Conservation (phyloP, 495 filamentous ascomycete species). For the Neurospora sublineolata region DNA sequence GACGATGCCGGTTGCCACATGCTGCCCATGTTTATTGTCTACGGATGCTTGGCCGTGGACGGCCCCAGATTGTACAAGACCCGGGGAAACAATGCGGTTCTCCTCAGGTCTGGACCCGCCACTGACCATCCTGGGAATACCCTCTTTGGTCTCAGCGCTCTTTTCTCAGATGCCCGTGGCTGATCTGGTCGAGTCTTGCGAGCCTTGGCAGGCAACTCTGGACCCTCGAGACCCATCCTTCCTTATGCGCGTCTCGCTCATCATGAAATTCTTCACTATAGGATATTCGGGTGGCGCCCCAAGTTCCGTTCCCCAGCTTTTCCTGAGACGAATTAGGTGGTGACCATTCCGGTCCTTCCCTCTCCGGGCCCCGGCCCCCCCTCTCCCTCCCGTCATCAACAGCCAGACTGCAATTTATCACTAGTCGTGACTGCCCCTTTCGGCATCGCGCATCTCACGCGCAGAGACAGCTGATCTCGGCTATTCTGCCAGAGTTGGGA, state of each 20-base stretch:
- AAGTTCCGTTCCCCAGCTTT: not conserved
- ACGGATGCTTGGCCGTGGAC: not conserved
- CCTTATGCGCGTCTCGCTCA: not conserved
- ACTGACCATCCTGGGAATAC: not conserved
- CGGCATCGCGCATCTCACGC: not conserved
- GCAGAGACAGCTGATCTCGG: not conserved
- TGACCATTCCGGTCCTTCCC: not conserved
- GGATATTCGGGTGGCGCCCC: not conserved
- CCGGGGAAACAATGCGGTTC: not conserved
- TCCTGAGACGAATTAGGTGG: not conserved
- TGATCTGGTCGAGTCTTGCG: not conserved
- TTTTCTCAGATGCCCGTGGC: not conserved
- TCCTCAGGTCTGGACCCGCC: not conserved
- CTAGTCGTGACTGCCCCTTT: not conserved
- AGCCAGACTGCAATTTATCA: not conserved
- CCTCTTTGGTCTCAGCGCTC: not conserved
- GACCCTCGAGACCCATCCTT: not conserved
- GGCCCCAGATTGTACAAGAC: not conserved
- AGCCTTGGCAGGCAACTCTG: not conserved
- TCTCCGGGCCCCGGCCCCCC: not conserved
- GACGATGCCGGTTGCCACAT: not conserved
- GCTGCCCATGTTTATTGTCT: not conserved
- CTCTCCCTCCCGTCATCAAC: not conserved
- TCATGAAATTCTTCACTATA: not conserved
- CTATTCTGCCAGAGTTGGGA: not conserved